Evolutionary conservation across 2,329 filamentous ascomycete species (phyloP), one percentile per base, ranked within the genome.

Genomic region (Epicoccum nigrum): DNA sequence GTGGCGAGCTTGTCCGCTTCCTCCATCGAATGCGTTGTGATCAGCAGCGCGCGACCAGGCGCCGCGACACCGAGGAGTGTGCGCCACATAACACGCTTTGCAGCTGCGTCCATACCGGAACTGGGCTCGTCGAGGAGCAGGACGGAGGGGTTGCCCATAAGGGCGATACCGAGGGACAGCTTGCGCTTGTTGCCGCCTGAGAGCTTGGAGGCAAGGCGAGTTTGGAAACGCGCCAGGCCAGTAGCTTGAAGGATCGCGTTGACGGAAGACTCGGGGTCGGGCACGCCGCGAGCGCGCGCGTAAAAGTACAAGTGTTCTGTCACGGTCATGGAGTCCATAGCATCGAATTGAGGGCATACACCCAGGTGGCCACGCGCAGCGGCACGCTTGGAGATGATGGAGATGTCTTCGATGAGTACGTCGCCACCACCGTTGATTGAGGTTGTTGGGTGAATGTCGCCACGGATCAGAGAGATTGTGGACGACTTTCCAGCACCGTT

Each of bases 131-230:
- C 93, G 2, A 97, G 86, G 0, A 97, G 80, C 1, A 97, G 78
- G 0, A 96, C 92, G 0, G 86, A 85, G 0, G 92, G 92, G 63
- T 97, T 96, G 4, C 92, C 93, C 83, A 96, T 96, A 1, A 97
- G 77, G 0, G 93, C 92, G 47, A 97, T 96, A 3, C 89, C 92
- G 0, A 97, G 81, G 15, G 86, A 90, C 1, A 97, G 78, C 73
- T 97, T 97, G n/a, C 92, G 82, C 77, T 95, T 95, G 76, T 96
- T 97, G 23, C 93, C 93, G 7, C 93, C 92, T 0, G 89, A 93
- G 0, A 97, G 81, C 37, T 89, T 88, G 46, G 83, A 81, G 0
- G 90, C 92, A 82, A 93, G 90, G 20, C 91, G 84, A 7, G 84
- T 79, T 3, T 83, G 78, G 74, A 92, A 96, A 0, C 82, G 80